phyloP scores from a whole-genome alignment of 2,329 filamentous ascomycete species.

The Xylaria sp. region DNA sequence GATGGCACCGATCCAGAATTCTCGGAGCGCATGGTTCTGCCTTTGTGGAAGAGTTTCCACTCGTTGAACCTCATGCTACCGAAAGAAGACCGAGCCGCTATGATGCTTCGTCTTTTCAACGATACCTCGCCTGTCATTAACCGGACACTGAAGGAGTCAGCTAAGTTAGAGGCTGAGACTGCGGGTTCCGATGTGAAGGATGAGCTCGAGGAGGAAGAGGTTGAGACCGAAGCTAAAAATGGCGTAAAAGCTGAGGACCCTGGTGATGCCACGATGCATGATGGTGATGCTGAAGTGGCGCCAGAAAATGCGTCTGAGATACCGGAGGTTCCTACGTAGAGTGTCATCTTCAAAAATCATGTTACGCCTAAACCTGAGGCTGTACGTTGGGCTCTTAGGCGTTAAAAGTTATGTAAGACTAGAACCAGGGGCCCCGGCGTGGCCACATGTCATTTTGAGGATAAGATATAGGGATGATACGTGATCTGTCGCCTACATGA shows the following conservation, averaged over 20 bases:
- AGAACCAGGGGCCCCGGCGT: not conserved
- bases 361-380: not conserved
- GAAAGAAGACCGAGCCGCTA: slow-evolving; percentile 93
- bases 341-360: not conserved
- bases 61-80: slow-evolving; percentile 97
- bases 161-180: slow-evolving; percentile 53
- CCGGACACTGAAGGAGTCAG: slow-evolving; percentile 64
- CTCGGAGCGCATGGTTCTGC: slow-evolving; percentile 84
- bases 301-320: slow-evolving; percentile 5
- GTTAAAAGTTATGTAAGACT: not conserved
- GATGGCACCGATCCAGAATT: slow-evolving; percentile 70
- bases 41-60: slow-evolving; percentile 92
- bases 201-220: slow-evolving; percentile 45
- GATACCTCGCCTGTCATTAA: slow-evolving; percentile 87
- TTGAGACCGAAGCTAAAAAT: slow-evolving; percentile 34
- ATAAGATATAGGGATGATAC: not conserved
- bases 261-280: slow-evolving; percentile 21
- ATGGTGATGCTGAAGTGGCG: slow-evolving; percentile 12
- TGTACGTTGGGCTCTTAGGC: not conserved
- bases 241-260: not conserved
- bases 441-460: not conserved
- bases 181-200: slow-evolving; percentile 50
- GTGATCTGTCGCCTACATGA: not conserved
- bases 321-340: slow-evolving; percentile 18
- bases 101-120: slow-evolving; percentile 91